These are phyloP conservation scores for Alternaria hordeiaustralica DNA, from an alignment of 2,329 filamentous ascomycete genomes.

Conservation along the genomic window DNA sequence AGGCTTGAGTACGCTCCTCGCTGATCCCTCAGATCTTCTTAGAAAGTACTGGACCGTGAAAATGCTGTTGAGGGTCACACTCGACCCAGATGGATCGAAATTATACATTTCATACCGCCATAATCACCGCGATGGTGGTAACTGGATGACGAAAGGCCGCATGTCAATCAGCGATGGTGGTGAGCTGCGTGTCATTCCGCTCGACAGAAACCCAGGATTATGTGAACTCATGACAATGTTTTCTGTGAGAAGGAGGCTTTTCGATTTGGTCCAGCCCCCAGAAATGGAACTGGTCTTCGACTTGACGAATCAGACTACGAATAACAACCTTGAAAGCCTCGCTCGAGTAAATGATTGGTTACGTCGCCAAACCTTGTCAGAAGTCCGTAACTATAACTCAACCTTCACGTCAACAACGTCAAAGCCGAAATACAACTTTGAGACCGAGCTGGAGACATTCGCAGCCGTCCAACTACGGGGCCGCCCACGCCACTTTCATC, in stretches of 20 bases:
- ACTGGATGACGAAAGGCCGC: not conserved
- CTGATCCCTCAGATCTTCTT: not conserved
- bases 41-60: not conserved
- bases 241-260: not conserved
- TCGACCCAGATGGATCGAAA: not conserved
- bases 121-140: not conserved
- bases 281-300: not conserved
- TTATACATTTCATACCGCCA: not conserved
- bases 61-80: not conserved
- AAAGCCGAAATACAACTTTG: not conserved
- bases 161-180: not conserved
- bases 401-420: not conserved
- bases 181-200: not conserved
- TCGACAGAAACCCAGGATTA: not conserved
- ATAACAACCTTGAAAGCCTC: not conserved
- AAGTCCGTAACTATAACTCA: not conserved
- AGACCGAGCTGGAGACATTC: not conserved
- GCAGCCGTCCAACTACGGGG: not conserved
- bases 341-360: not conserved
- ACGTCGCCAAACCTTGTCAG: not conserved
- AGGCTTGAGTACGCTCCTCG: not conserved
- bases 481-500: not conserved
- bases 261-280: not conserved
- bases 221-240: not conserved
- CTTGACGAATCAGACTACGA: not conserved